Evolutionary conservation across 192 early-diverging fungal genomes (phyloP).

Genomic region (Entomortierella chlamydospora): DNA sequence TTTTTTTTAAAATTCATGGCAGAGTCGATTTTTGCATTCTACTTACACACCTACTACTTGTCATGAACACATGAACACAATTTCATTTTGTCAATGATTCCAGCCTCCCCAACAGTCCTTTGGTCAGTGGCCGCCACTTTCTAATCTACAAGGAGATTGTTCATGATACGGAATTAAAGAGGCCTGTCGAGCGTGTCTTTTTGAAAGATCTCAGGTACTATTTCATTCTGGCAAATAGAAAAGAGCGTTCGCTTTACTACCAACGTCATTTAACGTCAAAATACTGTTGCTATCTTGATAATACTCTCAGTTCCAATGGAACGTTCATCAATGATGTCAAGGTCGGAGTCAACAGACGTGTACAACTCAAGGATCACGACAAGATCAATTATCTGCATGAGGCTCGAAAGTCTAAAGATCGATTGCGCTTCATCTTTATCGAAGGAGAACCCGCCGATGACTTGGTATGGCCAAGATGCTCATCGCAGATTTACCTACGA

Average conservation of each 20-base stretch:
- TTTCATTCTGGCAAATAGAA: too few relatives aligned
- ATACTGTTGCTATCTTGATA: too few relatives aligned
- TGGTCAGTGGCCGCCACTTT: slow-evolving; percentile 47
- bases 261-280: too few relatives aligned
- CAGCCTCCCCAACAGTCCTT: slow-evolving; percentile 27
- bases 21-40: too few relatives aligned
- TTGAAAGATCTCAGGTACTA: slow-evolving; percentile 52
- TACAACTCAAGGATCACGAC: slow-evolving; percentile 71
- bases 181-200: slow-evolving; percentile 46
- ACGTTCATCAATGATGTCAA: slow-evolving; percentile 74
- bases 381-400: slow-evolving; percentile 70
- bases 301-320: slow-evolving; percentile 69
- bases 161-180: slow-evolving; percentile 24
- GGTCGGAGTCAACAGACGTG: slow-evolving; percentile 60
- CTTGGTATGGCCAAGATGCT: slow-evolving; percentile 8
- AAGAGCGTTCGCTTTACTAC: too few relatives aligned
- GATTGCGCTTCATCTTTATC: slow-evolving; percentile 31
- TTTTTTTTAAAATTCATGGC: too few relatives aligned
- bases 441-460: slow-evolving; percentile 44
- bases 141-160: slow-evolving; percentile 50
- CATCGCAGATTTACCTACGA: not conserved
- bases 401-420: slow-evolving; percentile 12
- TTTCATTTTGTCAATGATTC: not conserved
- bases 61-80: too few relatives aligned
- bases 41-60: not conserved